phyloP scores from a whole-genome alignment of 192 early-diverging fungal genomes.

The Lobosporangium transversale region DNA sequence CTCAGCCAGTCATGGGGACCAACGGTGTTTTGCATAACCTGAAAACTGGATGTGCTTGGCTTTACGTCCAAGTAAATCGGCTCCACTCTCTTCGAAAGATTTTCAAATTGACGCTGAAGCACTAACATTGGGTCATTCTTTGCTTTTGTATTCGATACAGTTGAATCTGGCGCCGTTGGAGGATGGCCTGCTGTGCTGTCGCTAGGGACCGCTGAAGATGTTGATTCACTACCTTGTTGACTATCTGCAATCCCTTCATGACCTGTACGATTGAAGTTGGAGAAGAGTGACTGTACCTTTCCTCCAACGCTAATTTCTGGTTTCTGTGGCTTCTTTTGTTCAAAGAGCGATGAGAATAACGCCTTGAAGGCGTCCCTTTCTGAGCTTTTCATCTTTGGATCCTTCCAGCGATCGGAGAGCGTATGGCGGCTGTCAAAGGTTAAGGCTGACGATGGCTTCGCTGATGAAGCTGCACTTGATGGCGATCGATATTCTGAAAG shows the following conservation, averaged over 20 bases:
- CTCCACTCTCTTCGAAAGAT: constrained; percentile 34
- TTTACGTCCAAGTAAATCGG: constrained; percentile 42
- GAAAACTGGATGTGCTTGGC: constrained; percentile 33
- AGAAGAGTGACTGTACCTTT: constrained; percentile 46
- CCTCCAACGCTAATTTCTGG: constrained; percentile 1
- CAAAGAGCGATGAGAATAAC: constrained; percentile 42
- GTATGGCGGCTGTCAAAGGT: background rate
- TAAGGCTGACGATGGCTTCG: background rate
- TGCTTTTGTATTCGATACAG: background rate
- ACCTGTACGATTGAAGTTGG: constrained; percentile 41
- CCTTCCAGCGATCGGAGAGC: constrained; percentile 32
- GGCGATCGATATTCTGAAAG: constrained; percentile 25
- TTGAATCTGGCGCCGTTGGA: background rate
- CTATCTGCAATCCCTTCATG: background rate
- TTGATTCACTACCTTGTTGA: background rate
- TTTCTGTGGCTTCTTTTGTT: constrained; percentile 22
- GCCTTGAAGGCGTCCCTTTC: constrained; percentile 45
- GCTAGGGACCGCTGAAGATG: background rate
- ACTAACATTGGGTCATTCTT: constrained; percentile 37
- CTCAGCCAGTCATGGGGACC: constrained; percentile 36
- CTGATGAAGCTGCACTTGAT: background rate
- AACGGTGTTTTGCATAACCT: constrained; percentile 38
- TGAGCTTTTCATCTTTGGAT: constrained; percentile 26
- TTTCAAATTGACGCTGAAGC: constrained; percentile 34
- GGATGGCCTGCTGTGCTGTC: background rate